Evolutionary conservation across 2,329 filamentous ascomycete species (phyloP).

Genomic region (Arachnomyces sp.): DNA sequence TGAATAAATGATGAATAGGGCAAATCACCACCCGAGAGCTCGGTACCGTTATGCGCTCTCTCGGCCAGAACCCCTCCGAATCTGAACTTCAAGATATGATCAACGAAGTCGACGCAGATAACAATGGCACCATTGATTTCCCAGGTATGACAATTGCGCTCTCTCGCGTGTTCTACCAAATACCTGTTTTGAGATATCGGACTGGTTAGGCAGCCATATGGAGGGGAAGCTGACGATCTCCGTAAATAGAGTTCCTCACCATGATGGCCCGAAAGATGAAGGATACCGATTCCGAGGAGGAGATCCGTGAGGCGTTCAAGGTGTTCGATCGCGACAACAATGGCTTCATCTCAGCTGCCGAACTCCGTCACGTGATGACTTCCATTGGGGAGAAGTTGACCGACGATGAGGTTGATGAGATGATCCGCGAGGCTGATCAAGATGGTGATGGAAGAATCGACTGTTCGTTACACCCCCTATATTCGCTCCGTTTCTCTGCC

Average conservation of each 20-base stretch:
- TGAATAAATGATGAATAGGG: conserved; percentile 41
- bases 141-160: conserved; percentile 53
- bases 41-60: conserved; percentile 81
- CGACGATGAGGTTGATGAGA: conserved; percentile 84
- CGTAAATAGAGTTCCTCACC: conserved; percentile 67
- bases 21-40: conserved; percentile 90
- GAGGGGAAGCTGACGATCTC: too few relatives aligned
- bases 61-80: conserved; percentile 83
- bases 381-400: conserved; percentile 87
- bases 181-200: conserved; percentile 11
- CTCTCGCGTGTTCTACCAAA: neutral
- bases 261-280: conserved; percentile 97
- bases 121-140: conserved; percentile 88
- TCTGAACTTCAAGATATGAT: conserved; percentile 90
- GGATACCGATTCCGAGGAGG: conserved; percentile 84
- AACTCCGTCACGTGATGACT: conserved; percentile 85
- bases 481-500: neutral
- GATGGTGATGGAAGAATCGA: conserved; percentile 83
- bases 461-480: conserved; percentile 48
- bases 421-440: conserved; percentile 86
- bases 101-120: conserved; percentile 86
- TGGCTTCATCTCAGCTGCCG: conserved; percentile 80
- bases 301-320: conserved; percentile 85
- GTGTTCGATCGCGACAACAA: conserved; percentile 88
- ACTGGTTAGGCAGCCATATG: conserved; percentile 2